These are phyloP conservation scores for Ramularia collo-cygni DNA, from an alignment of 2,329 filamentous ascomycete genomes.

Conservation along the genomic window DNA sequence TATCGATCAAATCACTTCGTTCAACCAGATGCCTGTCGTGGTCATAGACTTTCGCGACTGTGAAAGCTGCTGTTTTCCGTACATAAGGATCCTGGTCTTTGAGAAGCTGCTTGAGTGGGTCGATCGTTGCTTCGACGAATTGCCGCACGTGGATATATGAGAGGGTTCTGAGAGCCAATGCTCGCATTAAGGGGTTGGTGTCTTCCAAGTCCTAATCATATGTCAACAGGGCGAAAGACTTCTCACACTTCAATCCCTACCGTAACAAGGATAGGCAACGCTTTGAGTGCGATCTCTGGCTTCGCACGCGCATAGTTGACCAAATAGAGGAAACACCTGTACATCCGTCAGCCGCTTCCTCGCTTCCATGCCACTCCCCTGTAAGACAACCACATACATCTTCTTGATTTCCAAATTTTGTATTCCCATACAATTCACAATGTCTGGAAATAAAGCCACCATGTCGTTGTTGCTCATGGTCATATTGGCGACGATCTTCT, in stretches of 20 bases:
- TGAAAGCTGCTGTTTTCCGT: conserved; percentile 92
- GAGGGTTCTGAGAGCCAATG: conserved; percentile 86
- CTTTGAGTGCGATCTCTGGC: conserved; percentile 88
- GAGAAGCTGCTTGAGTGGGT: conserved; percentile 74
- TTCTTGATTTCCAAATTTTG: conserved; percentile 97
- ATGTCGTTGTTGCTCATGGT: conserved; percentile 99
- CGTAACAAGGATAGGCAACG: conserved; percentile 76
- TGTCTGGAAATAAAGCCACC: conserved; percentile 92
- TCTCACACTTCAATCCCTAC: conserved; percentile 41
- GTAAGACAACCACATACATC: conserved; percentile 58
- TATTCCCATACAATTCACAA: conserved; percentile 92
- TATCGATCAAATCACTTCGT: conserved; percentile 82
- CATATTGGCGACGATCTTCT: conserved; percentile 99
- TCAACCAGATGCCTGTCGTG: conserved; percentile 90
- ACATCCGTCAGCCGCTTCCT: conserved; percentile 25
- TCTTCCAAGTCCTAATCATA: conserved; percentile 77
- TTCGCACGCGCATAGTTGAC: conserved; percentile 96
- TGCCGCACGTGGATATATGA: conserved; percentile 96
- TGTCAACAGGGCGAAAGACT: neutral
- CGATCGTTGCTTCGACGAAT: conserved; percentile 85
- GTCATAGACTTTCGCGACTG: conserved; percentile 95
- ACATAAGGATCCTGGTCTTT: conserved; percentile 90
- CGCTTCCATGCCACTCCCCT: neutral
- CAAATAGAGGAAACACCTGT: conserved; percentile 92
- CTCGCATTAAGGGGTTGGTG: conserved; percentile 82